phyloP scores from a whole-genome alignment of 345 rosid genomes.

The Eucalyptus lansdowneana region DNA sequence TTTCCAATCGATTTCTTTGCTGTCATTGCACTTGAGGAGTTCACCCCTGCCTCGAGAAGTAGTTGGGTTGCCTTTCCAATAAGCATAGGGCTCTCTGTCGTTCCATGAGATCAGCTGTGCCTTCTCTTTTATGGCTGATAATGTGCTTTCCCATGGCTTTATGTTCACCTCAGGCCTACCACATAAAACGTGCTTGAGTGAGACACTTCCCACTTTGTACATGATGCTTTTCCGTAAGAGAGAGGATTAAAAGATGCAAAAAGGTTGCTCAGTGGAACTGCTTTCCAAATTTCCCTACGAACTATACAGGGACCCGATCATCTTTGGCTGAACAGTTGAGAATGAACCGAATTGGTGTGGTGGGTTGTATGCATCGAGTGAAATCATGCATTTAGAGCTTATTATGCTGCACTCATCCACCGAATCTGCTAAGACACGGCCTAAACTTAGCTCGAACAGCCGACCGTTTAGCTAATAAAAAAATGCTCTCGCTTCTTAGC shows the following conservation, averaged over 20 bases:
- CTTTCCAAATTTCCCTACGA: not conserved
- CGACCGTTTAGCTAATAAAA: not conserved
- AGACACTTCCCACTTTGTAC: not conserved
- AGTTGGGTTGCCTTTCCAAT: conserved; percentile 48
- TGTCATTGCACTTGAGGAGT: conserved; percentile 36
- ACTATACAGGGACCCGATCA: not conserved
- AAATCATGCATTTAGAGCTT: not conserved
- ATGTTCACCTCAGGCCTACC: conserved; percentile 50
- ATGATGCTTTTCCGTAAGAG: not conserved
- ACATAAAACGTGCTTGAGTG: not conserved
- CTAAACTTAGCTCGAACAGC: not conserved
- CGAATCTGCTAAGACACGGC: not conserved
- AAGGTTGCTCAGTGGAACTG: not conserved
- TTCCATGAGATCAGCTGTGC: conserved; percentile 33
- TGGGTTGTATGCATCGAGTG: not conserved
- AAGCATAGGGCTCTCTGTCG: conserved; percentile 48
- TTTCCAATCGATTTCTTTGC: conserved; percentile 17
- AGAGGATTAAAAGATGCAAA: not conserved
- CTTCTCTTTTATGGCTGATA: conserved; percentile 22
- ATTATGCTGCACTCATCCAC: not conserved
- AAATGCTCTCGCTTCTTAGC: not conserved
- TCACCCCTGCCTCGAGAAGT: conserved; percentile 17
- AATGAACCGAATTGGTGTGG: not conserved
- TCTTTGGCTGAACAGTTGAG: not conserved
- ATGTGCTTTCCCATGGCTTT: conserved; percentile 39